phyloP scores from a whole-genome alignment of 306 rosid genomes.

The Vicia sativa region DNA sequence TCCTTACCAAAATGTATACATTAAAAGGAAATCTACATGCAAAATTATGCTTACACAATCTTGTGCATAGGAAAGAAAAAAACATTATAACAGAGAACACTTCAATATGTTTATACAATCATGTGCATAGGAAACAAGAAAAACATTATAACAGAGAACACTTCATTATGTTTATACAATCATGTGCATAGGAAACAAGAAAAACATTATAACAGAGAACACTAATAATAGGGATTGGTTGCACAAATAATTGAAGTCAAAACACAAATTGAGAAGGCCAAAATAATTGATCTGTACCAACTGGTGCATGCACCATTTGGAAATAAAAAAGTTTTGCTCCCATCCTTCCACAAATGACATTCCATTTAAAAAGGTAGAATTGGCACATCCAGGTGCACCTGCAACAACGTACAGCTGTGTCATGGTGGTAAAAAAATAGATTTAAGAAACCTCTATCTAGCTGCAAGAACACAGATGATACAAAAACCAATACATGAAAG shows the following conservation, averaged over 20 bases:
- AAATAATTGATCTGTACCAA: slow-evolving; percentile 61
- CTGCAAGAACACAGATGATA: slow-evolving; percentile 12
- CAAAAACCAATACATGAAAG: slow-evolving; percentile 23
- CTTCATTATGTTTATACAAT: too few relatives aligned
- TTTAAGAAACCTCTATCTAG: slow-evolving; percentile 12
- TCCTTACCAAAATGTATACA: slow-evolving; percentile 3
- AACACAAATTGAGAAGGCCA: slow-evolving; percentile 18
- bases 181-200: slow-evolving; percentile 13
- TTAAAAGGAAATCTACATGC: slow-evolving; percentile 2
- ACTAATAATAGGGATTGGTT: not conserved
- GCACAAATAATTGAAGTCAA: not conserved
- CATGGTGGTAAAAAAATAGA: slow-evolving; percentile 19
- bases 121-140: slow-evolving; percentile 12
- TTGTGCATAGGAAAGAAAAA: slow-evolving; percentile 16
- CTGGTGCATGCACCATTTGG: slow-evolving; percentile 99
- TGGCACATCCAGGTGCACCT: slow-evolving; percentile 93
- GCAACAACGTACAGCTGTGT: slow-evolving; percentile 37
- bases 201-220: slow-evolving; percentile 25
- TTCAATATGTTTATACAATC: too few relatives aligned
- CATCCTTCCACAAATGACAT: slow-evolving; percentile 96
- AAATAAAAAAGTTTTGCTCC: slow-evolving; percentile 83
- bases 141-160: slow-evolving; percentile 27
- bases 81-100: slow-evolving; percentile 25
- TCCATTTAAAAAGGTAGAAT: slow-evolving; percentile 83
- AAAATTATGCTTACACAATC: slow-evolving; percentile 23